Evolutionary conservation across 805 yeast species (phyloP).

Genomic region (Danielia oregonensis): DNA sequence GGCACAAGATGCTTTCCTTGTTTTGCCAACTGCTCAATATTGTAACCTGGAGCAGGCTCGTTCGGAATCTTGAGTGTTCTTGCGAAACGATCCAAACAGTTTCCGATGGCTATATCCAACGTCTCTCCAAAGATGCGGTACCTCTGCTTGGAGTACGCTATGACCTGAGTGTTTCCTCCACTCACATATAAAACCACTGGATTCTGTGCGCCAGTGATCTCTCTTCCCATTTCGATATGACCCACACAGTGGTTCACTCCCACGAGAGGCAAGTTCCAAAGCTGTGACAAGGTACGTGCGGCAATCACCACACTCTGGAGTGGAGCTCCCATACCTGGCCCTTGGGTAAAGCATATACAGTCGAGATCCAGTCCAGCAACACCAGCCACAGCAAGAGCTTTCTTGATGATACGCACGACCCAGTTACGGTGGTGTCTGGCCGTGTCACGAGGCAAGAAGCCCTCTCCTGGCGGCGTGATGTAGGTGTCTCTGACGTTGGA

Average conservation of each 20-base stretch:
- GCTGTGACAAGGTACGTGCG: slow-evolving; percentile 76
- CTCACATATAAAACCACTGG: slow-evolving; percentile 97
- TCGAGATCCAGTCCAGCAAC: slow-evolving; percentile 53
- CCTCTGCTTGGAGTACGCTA: slow-evolving; percentile 90
- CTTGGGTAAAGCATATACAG: slow-evolving; percentile 91
- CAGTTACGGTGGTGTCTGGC: slow-evolving; percentile 96
- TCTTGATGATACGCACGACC: slow-evolving; percentile 75
- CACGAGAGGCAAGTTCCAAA: slow-evolving; percentile 81
- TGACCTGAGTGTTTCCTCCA: slow-evolving; percentile 98
- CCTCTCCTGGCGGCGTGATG: slow-evolving; percentile 96
- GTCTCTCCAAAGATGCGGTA: slow-evolving; percentile 99
- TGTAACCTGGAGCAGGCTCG: slow-evolving; percentile 96
- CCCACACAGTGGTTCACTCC: slow-evolving; percentile 98
- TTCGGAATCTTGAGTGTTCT: slow-evolving; percentile 84
- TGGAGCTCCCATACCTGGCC: slow-evolving; percentile 99
- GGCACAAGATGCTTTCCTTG: slow-evolving; percentile 60
- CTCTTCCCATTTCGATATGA: slow-evolving; percentile 98
- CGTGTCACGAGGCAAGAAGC: slow-evolving; percentile 92
- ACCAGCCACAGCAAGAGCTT: slow-evolving; percentile 60
- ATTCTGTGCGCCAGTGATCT: slow-evolving; percentile 94
- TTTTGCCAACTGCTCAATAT: slow-evolving; percentile 91
- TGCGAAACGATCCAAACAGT: slow-evolving; percentile 94
- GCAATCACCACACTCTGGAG: slow-evolving; percentile 88
- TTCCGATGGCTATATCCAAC: slow-evolving; percentile 94
- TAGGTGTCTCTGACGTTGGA: slow-evolving; percentile 95